Evolutionary conservation across 2,329 filamentous ascomycete species (phyloP), one percentile per base, ranked within the genome.

Genomic region (Aspergillus flavus): DNA sequence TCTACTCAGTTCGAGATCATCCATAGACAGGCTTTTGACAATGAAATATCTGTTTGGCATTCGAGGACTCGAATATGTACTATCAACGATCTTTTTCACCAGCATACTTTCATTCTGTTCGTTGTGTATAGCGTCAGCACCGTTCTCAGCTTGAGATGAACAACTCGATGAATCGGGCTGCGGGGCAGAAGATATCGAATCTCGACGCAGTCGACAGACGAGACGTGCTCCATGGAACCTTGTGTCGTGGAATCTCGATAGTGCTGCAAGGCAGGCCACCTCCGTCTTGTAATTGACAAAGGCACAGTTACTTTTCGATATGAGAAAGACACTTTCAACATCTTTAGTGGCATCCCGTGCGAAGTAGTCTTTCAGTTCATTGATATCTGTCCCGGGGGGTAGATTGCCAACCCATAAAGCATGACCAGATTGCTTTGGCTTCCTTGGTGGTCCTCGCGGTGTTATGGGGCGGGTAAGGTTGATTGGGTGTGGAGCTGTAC

Each of bases 401-500:
- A 98, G 83, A 74, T 98, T 98, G 46, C 95, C 95, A 32, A 98
- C 92, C 94, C 95, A 98, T 23, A 98, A 88, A 0, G 94, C 94
- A 75, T 97, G 91, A 1, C 94, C 94, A 82, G 84, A 88, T 73
- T 89, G 86, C 71, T 85, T 87, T 7, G 88, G 88, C 71, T 90
- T 90, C 68, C 88, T 82, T 41, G 87, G 87, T 5, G 87, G 87
- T n/a, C 88, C 88, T 68, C 87, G 83, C 39, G 86, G 86, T 3
- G 81, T 73, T 19, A 64, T 21, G 64, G 63, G 14, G 52, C 39
- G 43, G 66, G 23, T 6, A 34, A 6, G 14, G 19, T 64, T 62
- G 11, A 54, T 59, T 32, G 59, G 39, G 28, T 34, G 58, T 53
- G 64, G 60, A 10, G 43, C 45, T 10, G 64, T 30, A 53, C 67